phyloP scores from a whole-genome alignment of 2,329 filamentous ascomycete genomes.

The Colletotrichum truncatum region DNA sequence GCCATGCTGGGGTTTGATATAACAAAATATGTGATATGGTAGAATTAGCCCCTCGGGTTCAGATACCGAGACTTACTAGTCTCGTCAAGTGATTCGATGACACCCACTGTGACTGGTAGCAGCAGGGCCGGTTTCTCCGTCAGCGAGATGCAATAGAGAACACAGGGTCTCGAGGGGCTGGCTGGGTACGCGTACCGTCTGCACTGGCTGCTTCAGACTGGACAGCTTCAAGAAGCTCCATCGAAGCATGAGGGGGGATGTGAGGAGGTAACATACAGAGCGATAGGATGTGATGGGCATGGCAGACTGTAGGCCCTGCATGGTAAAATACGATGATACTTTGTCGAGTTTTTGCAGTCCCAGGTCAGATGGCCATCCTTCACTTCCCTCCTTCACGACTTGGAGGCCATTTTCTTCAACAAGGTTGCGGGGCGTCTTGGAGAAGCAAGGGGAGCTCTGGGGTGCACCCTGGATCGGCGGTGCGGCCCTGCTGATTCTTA shows the following conservation, averaged over 20 bases:
- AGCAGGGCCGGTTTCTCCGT: constrained; percentile 8
- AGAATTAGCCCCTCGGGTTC: background rate
- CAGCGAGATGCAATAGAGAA: background rate
- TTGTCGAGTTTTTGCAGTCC: background rate
- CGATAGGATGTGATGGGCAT: background rate
- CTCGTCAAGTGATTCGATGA: background rate
- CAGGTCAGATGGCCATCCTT: background rate
- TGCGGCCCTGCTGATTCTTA: constrained; percentile 18
- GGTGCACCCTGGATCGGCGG: constrained; percentile 24
- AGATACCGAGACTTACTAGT: background rate
- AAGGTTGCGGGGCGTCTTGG: background rate
- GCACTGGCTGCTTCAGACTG: background rate
- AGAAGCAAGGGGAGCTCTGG: background rate
- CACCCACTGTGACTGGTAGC: background rate
- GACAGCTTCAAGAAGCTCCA: background rate
- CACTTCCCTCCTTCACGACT: background rate
- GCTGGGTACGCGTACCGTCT: background rate
- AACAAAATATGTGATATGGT: background rate
- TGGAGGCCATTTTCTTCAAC: constrained; percentile 10
- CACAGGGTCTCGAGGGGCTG: background rate
- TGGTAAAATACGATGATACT: background rate
- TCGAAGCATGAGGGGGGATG: background rate
- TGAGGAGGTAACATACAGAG: background rate
- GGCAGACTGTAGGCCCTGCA: background rate
- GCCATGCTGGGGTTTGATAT: background rate